A percentile compares a stretch with the other conserved stretches of the same genome.
phyloP scores from a whole-genome alignment of 768 basidiomycete genomes.

The Boletus subcaerulescens region DNA sequence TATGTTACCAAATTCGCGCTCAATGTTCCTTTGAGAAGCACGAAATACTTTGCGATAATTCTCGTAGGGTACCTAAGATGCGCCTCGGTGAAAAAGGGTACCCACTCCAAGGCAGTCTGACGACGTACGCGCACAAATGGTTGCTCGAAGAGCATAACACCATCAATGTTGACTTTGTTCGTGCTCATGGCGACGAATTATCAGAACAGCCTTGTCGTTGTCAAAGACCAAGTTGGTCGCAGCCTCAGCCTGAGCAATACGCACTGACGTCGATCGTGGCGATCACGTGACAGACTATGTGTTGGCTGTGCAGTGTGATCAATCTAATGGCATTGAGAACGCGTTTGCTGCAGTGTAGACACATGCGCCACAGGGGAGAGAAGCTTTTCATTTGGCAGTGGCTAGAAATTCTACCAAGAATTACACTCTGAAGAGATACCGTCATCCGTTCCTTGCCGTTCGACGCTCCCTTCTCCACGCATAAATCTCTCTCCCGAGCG shows the following conservation, averaged over 20 bases:
- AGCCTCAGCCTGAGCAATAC: too few species aligned
- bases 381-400: slow-evolving; percentile 6
- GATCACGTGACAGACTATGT: slow-evolving; percentile 25
- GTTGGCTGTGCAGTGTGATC: neutral
- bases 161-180: slow-evolving; percentile 64
- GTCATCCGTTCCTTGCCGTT: slow-evolving; percentile 13
- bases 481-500: slow-evolving; percentile 67
- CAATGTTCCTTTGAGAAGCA: slow-evolving; percentile 74
- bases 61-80: slow-evolving; percentile 78
- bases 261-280: slow-evolving; percentile 15
- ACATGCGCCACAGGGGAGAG: slow-evolving; percentile 8
- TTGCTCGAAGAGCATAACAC: slow-evolving; percentile 78
- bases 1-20: slow-evolving; percentile 68
- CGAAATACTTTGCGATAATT: slow-evolving; percentile 88
- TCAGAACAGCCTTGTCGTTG: slow-evolving; percentile 7
- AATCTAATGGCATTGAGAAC: slow-evolving; percentile 5
- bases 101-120: slow-evolving; percentile 1
- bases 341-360: slow-evolving; percentile 14
- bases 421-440: neutral
- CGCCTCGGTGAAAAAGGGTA: slow-evolving; percentile 11
- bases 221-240: slow-evolving; percentile 1
- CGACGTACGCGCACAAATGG: slow-evolving; percentile 67
- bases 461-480: slow-evolving; percentile 48
- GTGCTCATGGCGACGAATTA: slow-evolving; percentile 28
- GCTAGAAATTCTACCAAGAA: slow-evolving; percentile 8